Base-by-base conservation (phyloP, 179 eudicot genomes). In the Dionaea muscipula region DNA sequence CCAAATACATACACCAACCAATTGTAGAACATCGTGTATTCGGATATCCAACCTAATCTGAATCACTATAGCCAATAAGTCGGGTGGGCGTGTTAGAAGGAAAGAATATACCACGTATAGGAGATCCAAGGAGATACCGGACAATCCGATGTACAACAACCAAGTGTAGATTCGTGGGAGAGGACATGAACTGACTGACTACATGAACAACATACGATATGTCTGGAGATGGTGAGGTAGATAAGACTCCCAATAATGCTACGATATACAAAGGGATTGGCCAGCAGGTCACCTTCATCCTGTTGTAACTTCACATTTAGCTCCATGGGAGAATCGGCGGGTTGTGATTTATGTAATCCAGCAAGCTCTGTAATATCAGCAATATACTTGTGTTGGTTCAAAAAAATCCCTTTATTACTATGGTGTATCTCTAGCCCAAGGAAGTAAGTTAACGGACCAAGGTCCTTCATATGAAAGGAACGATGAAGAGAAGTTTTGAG, bases 381-480 rank as follows among this genome's bases (percentile, higher is more conserved):
- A 22, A 39, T 24, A 24, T 55, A 39, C 33, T 55, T 37, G 4
- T 38, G 31, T 23, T 55, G 47, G 39, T 55, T 55, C 2, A 15
- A 11, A 10, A 16, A 55, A 17, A 33, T 23, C 7, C 51, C 51
- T 5, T 20, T 4, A 20, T 2, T 1, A 2, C 26, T 1, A 46
- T 2, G 1, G 11, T 46, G 24, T 4, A 46, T 26, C 22, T 46
- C 24, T 20, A 19, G 26, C 15, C 51, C 51, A 2, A 46, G 15
- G 26, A 19, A 46, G 26, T 46, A 46, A 19, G 51, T 46, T 4
- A 46, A 26, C 1, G 10, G 51, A 21, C 51, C 51, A 46, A 46
- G 51, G 15, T 46, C 26, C 9, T 45, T 45, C 22, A 18, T 18
- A 18, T 45, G 49, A 45, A 21, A 18, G 5, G 23, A 20, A 22